Evolutionary conservation across 78 protist genomes (phyloP).

Genomic region (Guillardia theta): DNA sequence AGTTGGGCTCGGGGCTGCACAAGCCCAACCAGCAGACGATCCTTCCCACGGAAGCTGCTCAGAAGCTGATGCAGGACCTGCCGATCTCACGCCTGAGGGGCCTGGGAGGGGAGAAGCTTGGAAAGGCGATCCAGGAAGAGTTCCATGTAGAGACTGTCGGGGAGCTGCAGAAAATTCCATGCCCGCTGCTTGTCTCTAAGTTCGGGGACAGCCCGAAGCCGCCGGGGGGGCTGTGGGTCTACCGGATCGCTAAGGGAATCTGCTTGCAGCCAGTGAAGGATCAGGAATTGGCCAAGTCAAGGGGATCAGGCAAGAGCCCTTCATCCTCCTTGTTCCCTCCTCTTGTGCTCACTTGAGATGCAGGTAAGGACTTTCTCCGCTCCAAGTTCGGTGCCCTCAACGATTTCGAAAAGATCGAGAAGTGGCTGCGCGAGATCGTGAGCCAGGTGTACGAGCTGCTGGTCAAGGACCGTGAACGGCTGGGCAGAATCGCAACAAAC

Average conservation of each 20-base stretch:
- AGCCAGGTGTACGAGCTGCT: background rate
- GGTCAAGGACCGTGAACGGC: background rate
- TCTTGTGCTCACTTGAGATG: background rate
- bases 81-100: constrained; percentile 26
- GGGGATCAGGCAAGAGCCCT: no score
- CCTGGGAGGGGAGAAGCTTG: constrained; percentile 8
- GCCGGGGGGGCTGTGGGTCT: background rate
- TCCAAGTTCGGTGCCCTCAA: background rate
- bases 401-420: background rate
- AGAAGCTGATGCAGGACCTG: background rate
- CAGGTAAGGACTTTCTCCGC: background rate
- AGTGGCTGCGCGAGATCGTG: background rate
- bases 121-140: background rate
- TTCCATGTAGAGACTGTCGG: background rate
- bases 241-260: background rate
- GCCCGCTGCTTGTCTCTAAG: background rate
- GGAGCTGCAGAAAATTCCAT: background rate
- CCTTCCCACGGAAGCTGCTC: background rate
- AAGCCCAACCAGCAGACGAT: constrained; percentile 48
- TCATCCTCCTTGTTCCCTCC: no score
- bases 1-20: constrained; percentile 42
- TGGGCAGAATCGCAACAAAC: background rate
- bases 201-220: background rate
- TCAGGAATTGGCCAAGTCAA: no score
- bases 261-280: background rate